phyloP scores from a whole-genome alignment of 768 basidiomycete species.

The Brasilioporus rufonigricans region DNA sequence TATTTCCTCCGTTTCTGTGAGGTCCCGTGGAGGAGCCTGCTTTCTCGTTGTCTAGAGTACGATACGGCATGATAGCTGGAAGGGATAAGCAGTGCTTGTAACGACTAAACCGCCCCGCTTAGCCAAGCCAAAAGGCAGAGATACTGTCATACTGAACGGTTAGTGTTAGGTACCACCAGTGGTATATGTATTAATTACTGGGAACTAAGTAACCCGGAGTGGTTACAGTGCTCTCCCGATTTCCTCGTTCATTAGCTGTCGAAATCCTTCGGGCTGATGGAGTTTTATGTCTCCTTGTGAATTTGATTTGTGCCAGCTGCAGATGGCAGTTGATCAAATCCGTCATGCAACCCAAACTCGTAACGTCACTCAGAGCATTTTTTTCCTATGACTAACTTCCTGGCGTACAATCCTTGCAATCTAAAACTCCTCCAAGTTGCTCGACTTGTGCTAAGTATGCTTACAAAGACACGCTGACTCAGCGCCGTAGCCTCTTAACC shows the following conservation, averaged over 20 bases:
- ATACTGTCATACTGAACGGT: no score
- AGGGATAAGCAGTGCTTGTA: slow-evolving; percentile 17
- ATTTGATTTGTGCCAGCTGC: background rate
- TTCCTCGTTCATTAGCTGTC: slow-evolving; percentile 4
- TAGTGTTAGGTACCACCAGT: no score
- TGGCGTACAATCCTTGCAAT: background rate
- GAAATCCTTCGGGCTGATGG: background rate
- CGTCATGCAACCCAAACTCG: slow-evolving; percentile 2
- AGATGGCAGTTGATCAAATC: slow-evolving; percentile 1
- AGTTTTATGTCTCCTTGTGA: background rate
- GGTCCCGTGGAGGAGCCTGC: slow-evolving; percentile 9
- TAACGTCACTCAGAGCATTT: background rate
- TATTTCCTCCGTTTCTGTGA: slow-evolving; percentile 8
- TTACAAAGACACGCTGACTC: slow-evolving; percentile 17
- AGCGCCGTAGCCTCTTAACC: background rate
- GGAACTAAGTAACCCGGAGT: no score
- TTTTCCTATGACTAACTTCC: background rate
- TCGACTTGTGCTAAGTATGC: background rate
- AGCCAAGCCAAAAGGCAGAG: no score
- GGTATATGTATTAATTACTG: no score
- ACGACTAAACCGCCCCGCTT: no score
- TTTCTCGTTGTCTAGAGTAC: slow-evolving; percentile 24
- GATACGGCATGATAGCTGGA: slow-evolving; percentile 10
- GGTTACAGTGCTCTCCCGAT: slow-evolving; percentile 12
- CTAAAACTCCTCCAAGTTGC: background rate